Conservation (phyloP, 2,329 filamentous ascomycete species). For the Spiromastix sp. region DNA sequence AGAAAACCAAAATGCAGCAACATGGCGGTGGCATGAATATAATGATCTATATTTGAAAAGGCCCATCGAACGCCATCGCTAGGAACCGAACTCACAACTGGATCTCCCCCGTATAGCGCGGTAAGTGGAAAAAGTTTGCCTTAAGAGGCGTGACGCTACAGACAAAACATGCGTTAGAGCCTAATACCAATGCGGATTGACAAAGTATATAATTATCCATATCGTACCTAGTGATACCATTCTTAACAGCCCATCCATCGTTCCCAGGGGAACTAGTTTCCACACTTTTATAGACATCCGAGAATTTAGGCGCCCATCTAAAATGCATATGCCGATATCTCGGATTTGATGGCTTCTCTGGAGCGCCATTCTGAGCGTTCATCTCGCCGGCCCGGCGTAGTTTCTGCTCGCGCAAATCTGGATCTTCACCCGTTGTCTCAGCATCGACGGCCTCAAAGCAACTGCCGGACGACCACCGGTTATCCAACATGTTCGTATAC, state of each 20-base stretch:
- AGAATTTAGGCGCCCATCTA: slow-evolving; percentile 84
- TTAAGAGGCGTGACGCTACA: slow-evolving; percentile 75
- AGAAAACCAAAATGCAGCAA: background rate
- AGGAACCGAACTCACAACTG: slow-evolving; percentile 60
- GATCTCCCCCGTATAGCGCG: slow-evolving; percentile 59
- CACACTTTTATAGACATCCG: slow-evolving; percentile 81
- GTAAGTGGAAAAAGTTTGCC: slow-evolving; percentile 80
- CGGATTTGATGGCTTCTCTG: slow-evolving; percentile 19
- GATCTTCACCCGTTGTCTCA: slow-evolving; percentile 47
- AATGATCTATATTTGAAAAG: slow-evolving; percentile 1
- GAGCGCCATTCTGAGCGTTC: slow-evolving; percentile 18
- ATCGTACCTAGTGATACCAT: slow-evolving; percentile 69
- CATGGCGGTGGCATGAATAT: background rate
- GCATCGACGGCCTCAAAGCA: slow-evolving; percentile 75
- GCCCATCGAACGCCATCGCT: slow-evolving; percentile 12
- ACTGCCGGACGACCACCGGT: slow-evolving; percentile 74
- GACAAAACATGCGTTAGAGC: slow-evolving; percentile 8
- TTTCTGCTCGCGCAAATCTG: slow-evolving; percentile 59
- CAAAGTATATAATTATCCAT: too few species aligned
- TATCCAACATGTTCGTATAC: slow-evolving; percentile 83
- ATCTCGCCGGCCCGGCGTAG: slow-evolving; percentile 57
- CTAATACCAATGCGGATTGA: too few species aligned
- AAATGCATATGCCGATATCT: slow-evolving; percentile 74
- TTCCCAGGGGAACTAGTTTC: slow-evolving; percentile 67
- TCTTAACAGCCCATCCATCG: slow-evolving; percentile 86